These are phyloP conservation scores for Solioccasus polychromus DNA, from an alignment of 768 basidiomycete genomes.

Conservation along the genomic window DNA sequence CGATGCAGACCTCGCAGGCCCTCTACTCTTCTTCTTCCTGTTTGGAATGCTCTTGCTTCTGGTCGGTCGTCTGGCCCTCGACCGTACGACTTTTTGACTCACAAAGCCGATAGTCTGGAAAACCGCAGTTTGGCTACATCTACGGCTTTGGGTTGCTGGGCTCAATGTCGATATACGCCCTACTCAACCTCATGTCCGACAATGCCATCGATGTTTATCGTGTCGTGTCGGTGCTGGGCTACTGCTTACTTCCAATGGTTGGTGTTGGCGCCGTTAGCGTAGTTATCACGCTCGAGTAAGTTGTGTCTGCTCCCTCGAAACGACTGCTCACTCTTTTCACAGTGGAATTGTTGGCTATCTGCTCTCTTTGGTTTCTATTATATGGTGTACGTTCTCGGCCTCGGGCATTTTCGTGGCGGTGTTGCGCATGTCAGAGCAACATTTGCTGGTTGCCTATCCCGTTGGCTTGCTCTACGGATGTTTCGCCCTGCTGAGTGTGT, in stretches of 20 bases:
- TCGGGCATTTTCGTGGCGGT: slow-evolving; percentile 95
- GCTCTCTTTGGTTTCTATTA: slow-evolving; percentile 74
- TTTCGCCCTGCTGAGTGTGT: slow-evolving; percentile 90
- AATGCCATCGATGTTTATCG: slow-evolving; percentile 94
- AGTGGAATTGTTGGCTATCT: slow-evolving; percentile 87
- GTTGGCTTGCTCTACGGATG: slow-evolving; percentile 92
- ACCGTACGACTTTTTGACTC: background rate
- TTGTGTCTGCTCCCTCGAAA: slow-evolving; percentile 32
- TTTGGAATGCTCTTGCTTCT: slow-evolving; percentile 91
- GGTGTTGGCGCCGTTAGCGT: slow-evolving; percentile 89
- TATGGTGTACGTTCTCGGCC: slow-evolving; percentile 97
- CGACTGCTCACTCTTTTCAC: background rate
- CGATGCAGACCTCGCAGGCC: slow-evolving; percentile 96
- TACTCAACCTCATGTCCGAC: slow-evolving; percentile 97
- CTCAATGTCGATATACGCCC: slow-evolving; percentile 85
- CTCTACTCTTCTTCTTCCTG: slow-evolving; percentile 91
- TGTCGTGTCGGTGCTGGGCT: slow-evolving; percentile 91
- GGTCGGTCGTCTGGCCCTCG: slow-evolving; percentile 47
- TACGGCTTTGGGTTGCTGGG: slow-evolving; percentile 98
- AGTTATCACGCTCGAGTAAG: slow-evolving; percentile 84
- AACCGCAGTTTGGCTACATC: slow-evolving; percentile 97
- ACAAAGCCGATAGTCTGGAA: slow-evolving; percentile 71
- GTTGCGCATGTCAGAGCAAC: slow-evolving; percentile 92
- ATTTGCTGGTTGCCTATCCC: slow-evolving; percentile 94
- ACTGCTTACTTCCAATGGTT: slow-evolving; percentile 96